Conservation (phyloP, 2,329 filamentous ascomycete genomes). For the Purpureocillium takamizusanense region DNA sequence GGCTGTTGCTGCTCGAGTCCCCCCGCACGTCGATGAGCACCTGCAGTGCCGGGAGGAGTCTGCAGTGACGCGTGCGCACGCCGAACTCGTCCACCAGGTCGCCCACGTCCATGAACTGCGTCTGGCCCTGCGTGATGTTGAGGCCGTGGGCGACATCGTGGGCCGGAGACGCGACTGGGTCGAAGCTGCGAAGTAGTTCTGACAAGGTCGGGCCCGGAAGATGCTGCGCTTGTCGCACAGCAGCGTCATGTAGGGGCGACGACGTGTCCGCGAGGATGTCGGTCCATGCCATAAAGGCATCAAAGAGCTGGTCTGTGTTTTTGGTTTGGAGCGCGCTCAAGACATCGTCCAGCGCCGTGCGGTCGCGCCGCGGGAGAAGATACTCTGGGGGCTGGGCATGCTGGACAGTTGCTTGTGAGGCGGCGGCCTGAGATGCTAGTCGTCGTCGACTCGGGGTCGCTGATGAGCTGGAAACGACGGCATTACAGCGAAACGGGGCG, state of each 20-base stretch:
- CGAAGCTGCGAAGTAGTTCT: constrained; percentile 52
- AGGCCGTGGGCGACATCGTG: constrained; percentile 38
- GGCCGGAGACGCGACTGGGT: constrained; percentile 42
- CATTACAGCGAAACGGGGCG: constrained; percentile 13
- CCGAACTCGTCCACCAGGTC: constrained; percentile 33
- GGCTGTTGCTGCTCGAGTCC: constrained; percentile 11
- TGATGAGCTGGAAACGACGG: constrained; percentile 11
- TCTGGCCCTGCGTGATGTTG: constrained; percentile 28
- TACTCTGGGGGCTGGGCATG: constrained; percentile 5
- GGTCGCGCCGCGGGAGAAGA: constrained; percentile 6
- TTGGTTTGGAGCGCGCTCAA: constrained; percentile 22
- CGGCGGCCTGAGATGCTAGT: constrained; percentile 12
- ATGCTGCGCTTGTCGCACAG: constrained; percentile 19
- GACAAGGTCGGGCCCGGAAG: constrained; percentile 51
- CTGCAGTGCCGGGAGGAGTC: constrained; percentile 25
- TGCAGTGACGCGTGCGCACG: constrained; percentile 30
- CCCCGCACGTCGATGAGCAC: constrained; percentile 23
- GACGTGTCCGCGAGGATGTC: constrained; percentile 10
- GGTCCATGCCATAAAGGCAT: constrained; percentile 19
- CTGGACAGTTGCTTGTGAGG: constrained; percentile 2
- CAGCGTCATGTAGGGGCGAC: constrained; percentile 10
- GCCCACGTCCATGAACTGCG: constrained; percentile 26
- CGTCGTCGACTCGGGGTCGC: constrained; percentile 11
- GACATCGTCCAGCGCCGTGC: constrained; percentile 14
- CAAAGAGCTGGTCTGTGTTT: constrained; percentile 12